Conservation (phyloP, 305 asterid species). For the Rubia peregrina region DNA sequence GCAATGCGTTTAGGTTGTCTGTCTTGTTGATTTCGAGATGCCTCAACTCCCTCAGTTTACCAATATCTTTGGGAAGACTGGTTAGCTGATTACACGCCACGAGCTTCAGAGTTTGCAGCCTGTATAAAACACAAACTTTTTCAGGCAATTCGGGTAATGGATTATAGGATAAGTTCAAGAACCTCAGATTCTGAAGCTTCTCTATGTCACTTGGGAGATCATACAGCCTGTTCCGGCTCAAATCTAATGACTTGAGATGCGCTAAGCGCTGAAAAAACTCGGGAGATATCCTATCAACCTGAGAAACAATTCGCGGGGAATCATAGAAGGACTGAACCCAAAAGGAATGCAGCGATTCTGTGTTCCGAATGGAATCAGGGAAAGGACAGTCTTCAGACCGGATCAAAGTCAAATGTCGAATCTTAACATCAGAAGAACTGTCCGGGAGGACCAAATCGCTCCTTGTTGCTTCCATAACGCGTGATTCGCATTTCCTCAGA, state of each 20-base stretch:
- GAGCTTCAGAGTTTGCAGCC: constrained; percentile 27
- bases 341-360: constrained; percentile 15
- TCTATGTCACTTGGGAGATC: constrained; percentile 23
- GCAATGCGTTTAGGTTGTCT: constrained; percentile 39
- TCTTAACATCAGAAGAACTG: background rate
- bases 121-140: constrained; percentile 18
- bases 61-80: constrained; percentile 17
- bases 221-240: constrained; percentile 21
- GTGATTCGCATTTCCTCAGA: constrained; percentile 15
- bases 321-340: constrained; percentile 23
- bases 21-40: constrained; percentile 32
- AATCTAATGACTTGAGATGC: constrained; percentile 18
- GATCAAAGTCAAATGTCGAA: constrained; percentile 19
- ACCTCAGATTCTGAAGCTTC: constrained; percentile 24
- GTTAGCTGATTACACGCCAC: constrained; percentile 37
- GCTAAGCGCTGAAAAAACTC: constrained; percentile 16
- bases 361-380: constrained; percentile 7
- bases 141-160: constrained; percentile 18
- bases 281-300: constrained; percentile 1
- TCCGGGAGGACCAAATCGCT: background rate
- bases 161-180: constrained; percentile 26
- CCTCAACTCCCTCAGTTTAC: constrained; percentile 9
- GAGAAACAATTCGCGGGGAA: constrained; percentile 15
- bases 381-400: constrained; percentile 14
- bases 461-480: constrained; percentile 14